phyloP scores from a whole-genome alignment of 768 basidiomycete genomes.

The Cubamyces lactineus region DNA sequence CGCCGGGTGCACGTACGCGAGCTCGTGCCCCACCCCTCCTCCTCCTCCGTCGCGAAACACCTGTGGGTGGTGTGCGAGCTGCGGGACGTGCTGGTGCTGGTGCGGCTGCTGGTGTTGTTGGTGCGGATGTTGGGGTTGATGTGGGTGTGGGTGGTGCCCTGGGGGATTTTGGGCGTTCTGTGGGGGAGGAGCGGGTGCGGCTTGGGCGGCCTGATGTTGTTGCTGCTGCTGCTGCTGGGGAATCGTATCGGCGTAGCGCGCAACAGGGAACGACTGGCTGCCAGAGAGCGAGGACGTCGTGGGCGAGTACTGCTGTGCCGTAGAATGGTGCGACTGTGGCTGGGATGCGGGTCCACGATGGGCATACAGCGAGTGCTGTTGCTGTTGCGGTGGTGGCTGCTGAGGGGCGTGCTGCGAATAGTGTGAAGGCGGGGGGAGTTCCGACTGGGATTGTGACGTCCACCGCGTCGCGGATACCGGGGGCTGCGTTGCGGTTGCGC shows the following conservation, averaged over 20 bases:
- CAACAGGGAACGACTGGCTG: conserved; percentile 7
- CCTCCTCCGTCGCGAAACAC: conserved; percentile 8
- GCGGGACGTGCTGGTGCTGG: conserved; percentile 9
- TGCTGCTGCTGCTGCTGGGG: conserved; percentile 7
- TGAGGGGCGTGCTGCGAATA: conserved; percentile 9
- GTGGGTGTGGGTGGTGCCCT: background rate
- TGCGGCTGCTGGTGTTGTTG: conserved; percentile 15
- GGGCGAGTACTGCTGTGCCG: conserved; percentile 5
- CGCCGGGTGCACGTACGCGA: conserved; percentile 46
- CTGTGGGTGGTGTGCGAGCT: conserved; percentile 15
- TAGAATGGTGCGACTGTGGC: conserved; percentile 13
- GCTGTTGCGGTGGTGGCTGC: background rate
- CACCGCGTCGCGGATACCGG: conserved; percentile 31
- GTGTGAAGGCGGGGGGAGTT: conserved; percentile 1
- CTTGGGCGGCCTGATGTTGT: background rate
- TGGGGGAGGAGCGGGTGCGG: background rate
- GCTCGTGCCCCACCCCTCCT: conserved; percentile 3
- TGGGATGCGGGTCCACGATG: conserved; percentile 4
- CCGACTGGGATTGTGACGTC: conserved; percentile 22
- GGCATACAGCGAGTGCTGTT: background rate
- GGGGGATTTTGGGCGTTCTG: no score
- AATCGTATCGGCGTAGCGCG: conserved; percentile 2
- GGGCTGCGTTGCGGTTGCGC: conserved; percentile 21
- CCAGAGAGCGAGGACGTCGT: background rate
- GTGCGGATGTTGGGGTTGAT: no score